Evolutionary conservation across 2,329 filamentous ascomycete species (phyloP).

Genomic region (Zymoseptoria ardabiliae): DNA sequence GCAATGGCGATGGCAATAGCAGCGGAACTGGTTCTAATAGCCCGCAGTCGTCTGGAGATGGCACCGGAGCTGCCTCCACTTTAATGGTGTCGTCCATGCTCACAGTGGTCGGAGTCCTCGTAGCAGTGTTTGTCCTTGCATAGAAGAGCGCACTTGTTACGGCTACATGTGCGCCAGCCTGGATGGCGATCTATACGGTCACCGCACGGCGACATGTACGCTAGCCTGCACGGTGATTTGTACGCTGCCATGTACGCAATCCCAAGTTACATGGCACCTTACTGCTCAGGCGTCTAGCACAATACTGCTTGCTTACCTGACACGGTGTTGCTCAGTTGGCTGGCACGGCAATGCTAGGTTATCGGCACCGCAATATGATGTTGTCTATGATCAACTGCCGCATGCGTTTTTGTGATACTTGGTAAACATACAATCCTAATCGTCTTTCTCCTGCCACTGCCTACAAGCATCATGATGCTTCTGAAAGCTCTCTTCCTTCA

Average conservation of each 20-base stretch:
- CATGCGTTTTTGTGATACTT: not conserved
- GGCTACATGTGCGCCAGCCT: not conserved
- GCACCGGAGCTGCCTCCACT: not conserved
- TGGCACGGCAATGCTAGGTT: not conserved
- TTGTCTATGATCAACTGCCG: no score
- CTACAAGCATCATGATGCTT: slow-evolving; percentile 34
- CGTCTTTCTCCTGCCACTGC: slow-evolving; percentile 35
- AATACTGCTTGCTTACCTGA: not conserved
- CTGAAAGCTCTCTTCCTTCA: slow-evolving; percentile 33
- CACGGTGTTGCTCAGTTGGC: not conserved
- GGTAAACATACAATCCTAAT: slow-evolving; percentile 11
- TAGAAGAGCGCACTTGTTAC: not conserved
- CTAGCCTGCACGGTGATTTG: not conserved
- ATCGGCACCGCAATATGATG: not conserved
- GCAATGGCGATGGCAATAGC: not conserved
- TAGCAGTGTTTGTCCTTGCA: not conserved
- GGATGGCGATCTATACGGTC: no score
- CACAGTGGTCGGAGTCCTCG: not conserved
- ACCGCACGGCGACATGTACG: not conserved
- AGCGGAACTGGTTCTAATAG: not conserved
- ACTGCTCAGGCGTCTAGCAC: not conserved
- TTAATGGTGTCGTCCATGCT: not conserved
- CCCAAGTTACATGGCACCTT: not conserved
- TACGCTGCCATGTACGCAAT: not conserved
- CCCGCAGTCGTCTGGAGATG: not conserved